Conservation (phyloP, 352 stramenopile genomes). For the Phytopythium mirpurense region DNA sequence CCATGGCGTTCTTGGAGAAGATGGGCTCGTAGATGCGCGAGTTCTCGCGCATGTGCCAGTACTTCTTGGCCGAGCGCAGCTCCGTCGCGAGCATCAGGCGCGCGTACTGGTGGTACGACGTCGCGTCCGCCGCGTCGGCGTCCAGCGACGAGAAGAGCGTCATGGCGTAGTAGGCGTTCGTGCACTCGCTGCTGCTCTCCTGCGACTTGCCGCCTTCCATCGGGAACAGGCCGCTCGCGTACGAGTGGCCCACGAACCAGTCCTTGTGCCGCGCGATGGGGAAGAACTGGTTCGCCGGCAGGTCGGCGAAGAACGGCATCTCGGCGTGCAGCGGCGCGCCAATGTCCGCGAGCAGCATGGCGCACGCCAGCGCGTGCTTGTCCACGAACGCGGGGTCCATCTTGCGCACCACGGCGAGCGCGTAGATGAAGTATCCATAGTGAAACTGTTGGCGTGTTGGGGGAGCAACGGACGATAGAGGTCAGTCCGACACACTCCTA, state of each 20-base stretch:
- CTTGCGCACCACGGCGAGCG: conserved; percentile 67
- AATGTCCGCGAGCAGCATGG: conserved; percentile 67
- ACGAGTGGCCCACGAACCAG: conserved; percentile 96
- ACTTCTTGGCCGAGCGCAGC: conserved; percentile 91
- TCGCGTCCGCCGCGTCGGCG: conserved; percentile 20
- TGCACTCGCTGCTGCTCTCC: conserved; percentile 93
- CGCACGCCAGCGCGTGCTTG: conserved; percentile 40
- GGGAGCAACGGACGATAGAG: no score
- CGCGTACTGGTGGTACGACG: conserved; percentile 82
- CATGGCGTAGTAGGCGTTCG: conserved; percentile 96
- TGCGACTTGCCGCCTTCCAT: conserved; percentile 94
- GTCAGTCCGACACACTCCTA: background rate
- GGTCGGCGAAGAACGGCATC: conserved; percentile 47
- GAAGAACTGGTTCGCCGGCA: conserved; percentile 60
- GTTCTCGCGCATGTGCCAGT: conserved; percentile 93
- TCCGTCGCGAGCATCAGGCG: conserved; percentile 91
- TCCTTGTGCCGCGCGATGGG: conserved; percentile 92
- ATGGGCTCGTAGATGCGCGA: conserved; percentile 69
- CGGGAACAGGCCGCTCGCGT: conserved; percentile 93
- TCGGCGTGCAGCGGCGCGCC: conserved; percentile 37
- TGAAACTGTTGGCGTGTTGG: no score
- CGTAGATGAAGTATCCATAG: conserved; percentile 92
- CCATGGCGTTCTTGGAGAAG: conserved; percentile 76
- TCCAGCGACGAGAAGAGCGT: conserved; percentile 83
- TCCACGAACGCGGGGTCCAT: conserved; percentile 71